These are phyloP conservation scores for Chaetomium fimeti DNA, from an alignment of 495 filamentous ascomycete genomes.

Conservation along the genomic window DNA sequence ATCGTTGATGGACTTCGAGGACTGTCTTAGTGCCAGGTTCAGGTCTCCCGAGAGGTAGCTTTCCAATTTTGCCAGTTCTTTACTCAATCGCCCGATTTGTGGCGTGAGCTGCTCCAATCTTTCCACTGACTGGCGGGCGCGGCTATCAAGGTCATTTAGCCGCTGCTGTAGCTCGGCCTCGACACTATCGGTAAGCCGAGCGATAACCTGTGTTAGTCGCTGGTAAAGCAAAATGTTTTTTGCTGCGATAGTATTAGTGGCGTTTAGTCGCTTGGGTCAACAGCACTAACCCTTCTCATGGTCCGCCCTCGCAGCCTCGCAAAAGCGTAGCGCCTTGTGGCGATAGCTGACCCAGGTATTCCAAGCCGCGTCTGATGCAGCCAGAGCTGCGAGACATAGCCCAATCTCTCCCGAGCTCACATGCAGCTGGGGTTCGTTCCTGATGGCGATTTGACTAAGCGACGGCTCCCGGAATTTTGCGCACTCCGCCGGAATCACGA, in stretches of 20 bases:
- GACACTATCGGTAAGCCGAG: constrained; percentile 41
- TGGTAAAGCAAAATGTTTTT: constrained; percentile 46
- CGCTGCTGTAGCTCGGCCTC: constrained; percentile 40
- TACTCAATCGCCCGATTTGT: constrained; percentile 36
- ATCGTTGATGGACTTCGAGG: constrained; percentile 26
- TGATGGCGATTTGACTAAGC: constrained; percentile 42
- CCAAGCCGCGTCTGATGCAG: constrained; percentile 59
- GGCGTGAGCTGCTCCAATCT: constrained; percentile 41
- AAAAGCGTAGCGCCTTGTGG: constrained; percentile 77
- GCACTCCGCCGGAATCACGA: constrained; percentile 48
- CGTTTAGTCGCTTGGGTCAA: background rate
- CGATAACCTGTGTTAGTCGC: constrained; percentile 43
- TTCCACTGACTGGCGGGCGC: constrained; percentile 34
- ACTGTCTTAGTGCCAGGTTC: constrained; percentile 31
- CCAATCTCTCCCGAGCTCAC: constrained; percentile 46
- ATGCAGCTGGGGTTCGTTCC: constrained; percentile 41
- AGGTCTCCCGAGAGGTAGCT: constrained; percentile 35
- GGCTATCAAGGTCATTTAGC: constrained; percentile 40
- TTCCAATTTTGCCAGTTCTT: constrained; percentile 34
- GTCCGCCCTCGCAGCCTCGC: constrained; percentile 68
- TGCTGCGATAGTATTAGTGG: constrained; percentile 31
- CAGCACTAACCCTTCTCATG: constrained; percentile 61
- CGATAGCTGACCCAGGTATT: constrained; percentile 56
- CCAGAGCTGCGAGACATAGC: constrained; percentile 62
- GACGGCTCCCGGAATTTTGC: constrained; percentile 44